Evolutionary conservation across 2,329 filamentous ascomycete species (phyloP), one percentile per base, ranked within the genome.

Genomic region (Fusarium citri): DNA sequence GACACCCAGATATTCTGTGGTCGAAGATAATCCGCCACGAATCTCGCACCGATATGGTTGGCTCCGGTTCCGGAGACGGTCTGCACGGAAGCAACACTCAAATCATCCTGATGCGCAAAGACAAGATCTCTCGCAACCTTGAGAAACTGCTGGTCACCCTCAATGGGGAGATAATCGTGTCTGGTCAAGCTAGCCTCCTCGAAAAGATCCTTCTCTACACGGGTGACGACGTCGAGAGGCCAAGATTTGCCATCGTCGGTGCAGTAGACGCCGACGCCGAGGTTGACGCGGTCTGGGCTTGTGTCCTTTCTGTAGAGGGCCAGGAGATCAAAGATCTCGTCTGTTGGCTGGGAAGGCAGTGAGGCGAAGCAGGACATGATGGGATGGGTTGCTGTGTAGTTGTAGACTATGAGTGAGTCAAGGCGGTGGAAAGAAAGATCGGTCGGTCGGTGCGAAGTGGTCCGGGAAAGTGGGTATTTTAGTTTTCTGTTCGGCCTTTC

Each of bases 21-120:
- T 86, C 84, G 86, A 92, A 97, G 88, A 97, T 71, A 98, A 80
- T 91, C 94, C 78, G 92, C 85, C 63, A 98, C 91, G 88, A 99
- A 98, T 72, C 97, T 90, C 66, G 91, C 94, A 69, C 96, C 96
- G 30, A 98, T 85, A 79, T 98, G 96, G 70, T 97, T 91, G 68
- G 96, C 95, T 74, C 96, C 96, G 70, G 96, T 99, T 75, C 96
- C 96, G 56, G 96, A 98, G 83, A 99, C 95, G 77, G 95, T 97
- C 83, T 98, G 95, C 53, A 98, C 82, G 31, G 93, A 94, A 23
- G 60, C 71, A 22, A 73, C 49, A 4, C 67, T 68, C 37, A 59
- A 23, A n/a, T 68, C 57, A 69, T 69, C 48, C 25, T 57, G 43
- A 28, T 55, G 58, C 0, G 51, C 54, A 42, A 74, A 74, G 16